Base-by-base conservation (phyloP, 1,139 yeast genomes). In the Saccharomyces hybrid region DNA sequence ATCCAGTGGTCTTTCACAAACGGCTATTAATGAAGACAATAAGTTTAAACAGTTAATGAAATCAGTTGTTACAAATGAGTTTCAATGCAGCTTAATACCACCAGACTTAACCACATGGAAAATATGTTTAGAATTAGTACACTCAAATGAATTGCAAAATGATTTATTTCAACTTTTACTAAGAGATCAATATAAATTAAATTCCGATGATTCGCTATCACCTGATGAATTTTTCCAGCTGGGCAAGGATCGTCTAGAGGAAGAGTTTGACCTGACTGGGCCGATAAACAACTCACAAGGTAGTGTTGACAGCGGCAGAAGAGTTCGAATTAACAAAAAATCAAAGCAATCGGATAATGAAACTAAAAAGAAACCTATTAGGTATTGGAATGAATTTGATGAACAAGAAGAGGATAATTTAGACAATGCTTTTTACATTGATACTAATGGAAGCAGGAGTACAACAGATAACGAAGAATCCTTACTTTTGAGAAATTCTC, bases 311-410 rank as follows among this genome's bases (percentile, higher is more conserved):
- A 38, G 44, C 19, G 44, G 9, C 13, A 47, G 32, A 6, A 32
- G 23, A 19, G 44, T 38, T n/a, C 25, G 41, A 11, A 32, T 38
- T 27, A 51, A 46, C n/a, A 53, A 29, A 46, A 51, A 27, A 27
- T n/a, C 9, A 25, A 9, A 25, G 29, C 29, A 49, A 13, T 47
- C 44, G 8, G 23, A 48, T 38, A 19, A 38, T 11, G 44, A 38
- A 38, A 19, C 6, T 38, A 38, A 16, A 13, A 48, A 50, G n/a
- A 52, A 56, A 28, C 55, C 67, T n/a, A 68, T 73, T 16, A 71
- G 86, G 51, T 84, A 84, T 64, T 84, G 89, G 89, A 84, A 84
- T 64, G 89, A 84, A 67, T 84, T 84, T 65, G 89, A 84, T 63
- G 79, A 83, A 61, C 85, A 83, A 0, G 83, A 81, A 41, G 82